A percentile compares a stretch with the other conserved stretches of the same genome.
Evolutionary conservation across 805 yeast species (phyloP).

Genomic region (Myxozyma neotropica): DNA sequence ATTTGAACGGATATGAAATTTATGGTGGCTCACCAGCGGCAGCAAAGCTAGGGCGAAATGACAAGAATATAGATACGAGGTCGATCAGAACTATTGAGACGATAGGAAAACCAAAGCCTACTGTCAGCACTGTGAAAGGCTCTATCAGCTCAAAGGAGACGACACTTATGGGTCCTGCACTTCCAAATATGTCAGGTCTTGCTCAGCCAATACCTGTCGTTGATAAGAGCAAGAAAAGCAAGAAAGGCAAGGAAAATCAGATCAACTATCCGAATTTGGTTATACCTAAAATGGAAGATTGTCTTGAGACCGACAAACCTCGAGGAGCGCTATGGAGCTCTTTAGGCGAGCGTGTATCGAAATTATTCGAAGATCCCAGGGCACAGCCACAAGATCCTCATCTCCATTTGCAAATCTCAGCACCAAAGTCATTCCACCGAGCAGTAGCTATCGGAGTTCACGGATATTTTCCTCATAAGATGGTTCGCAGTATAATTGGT

Average conservation of each 20-base stretch:
- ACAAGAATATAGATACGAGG: conserved; percentile 10
- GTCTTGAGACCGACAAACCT: conserved; percentile 10
- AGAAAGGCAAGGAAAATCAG: conserved; percentile 17
- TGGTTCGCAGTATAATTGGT: conserved; percentile 84
- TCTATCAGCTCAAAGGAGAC: conserved; percentile 25
- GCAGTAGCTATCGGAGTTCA: conserved; percentile 90
- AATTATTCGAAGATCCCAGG: conserved; percentile 6
- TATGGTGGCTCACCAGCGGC: conserved; percentile 9
- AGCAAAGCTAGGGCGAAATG: not conserved
- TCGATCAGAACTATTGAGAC: conserved; percentile 29
- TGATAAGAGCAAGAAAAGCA: conserved; percentile 22
- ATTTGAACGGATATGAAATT: conserved; percentile 11
- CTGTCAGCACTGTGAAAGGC: conserved; percentile 13
- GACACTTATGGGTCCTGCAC: conserved; percentile 19
- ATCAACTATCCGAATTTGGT: conserved; percentile 28
- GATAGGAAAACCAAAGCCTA: conserved; percentile 16
- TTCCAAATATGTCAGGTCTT: conserved; percentile 8
- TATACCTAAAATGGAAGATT: conserved; percentile 26
- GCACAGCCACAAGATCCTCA: conserved; percentile 1
- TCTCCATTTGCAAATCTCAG: conserved; percentile 8
- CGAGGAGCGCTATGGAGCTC: conserved; percentile 19
- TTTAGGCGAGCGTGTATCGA: conserved; percentile 10
- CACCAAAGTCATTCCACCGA: conserved; percentile 40
- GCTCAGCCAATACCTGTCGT: not conserved
- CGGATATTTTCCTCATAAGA: conserved; percentile 90